Evolutionary conservation across 192 early-diverging fungal genomes (phyloP), one percentile per base, ranked within the genome.

Genomic region (Obelidium mucronatum): DNA sequence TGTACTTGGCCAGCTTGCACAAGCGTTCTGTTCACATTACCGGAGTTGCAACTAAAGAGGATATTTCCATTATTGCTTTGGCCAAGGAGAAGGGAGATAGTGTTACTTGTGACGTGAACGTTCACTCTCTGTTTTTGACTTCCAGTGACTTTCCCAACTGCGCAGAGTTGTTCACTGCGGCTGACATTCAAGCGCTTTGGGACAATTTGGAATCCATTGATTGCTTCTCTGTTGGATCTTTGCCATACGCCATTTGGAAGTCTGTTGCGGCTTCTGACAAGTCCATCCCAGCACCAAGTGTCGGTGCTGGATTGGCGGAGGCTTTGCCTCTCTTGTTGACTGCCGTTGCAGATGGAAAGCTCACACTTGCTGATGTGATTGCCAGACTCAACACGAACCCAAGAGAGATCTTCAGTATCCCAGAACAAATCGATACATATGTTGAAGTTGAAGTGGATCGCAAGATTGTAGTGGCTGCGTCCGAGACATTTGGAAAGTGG

Each of bases 21-120:
- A 85, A 87, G 74, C 89, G 95, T 53, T 74, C 92, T n/a, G 82
- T 99, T 37, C 97, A 99, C 84, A 85, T 97, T 42, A 94, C 97
- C 37, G 89, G 92, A 55, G 91, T 99, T 22, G 85, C 84, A 35
- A 88, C 88, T 40, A 81, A 84, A 37, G 92, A 93, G 33, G 97
- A 99, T 69, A 85, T 99, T 60, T 88, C 86, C 11, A 87, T 99
- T 70, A 94, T 99, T 55, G 83, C 84, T 22, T 88, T 97, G 74
- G 90, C 88, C 74, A 97, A 96, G 82, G 89, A 94, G 35, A 93
- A 94, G 63, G 95, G 93, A 8, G 82, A 95, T 15, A 73, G 82
- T 33, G 94, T 97, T 52, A 96, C 95, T 4, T 99, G 96, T 85
- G 97, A 98, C 79, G 94, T 97, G n/a, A 87, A 91, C 22, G 90